These are phyloP conservation scores for Fomitiporia mediterranea DNA, from an alignment of 1,284 basidiomycete species.

Conservation along the genomic window DNA sequence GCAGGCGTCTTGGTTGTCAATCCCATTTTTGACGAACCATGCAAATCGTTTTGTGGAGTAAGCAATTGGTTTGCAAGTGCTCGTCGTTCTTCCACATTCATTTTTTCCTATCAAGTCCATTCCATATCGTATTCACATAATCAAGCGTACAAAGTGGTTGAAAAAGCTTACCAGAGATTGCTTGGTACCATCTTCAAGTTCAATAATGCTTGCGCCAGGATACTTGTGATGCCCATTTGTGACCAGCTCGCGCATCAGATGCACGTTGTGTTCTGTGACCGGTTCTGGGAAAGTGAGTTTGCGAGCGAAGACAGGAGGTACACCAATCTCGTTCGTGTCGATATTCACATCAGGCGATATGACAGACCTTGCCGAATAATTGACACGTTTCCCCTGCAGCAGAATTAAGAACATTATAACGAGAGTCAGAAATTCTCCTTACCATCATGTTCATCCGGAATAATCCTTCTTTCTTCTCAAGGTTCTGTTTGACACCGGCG, in stretches of 20 bases:
- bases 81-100: slow-evolving; percentile 83
- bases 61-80: slow-evolving; percentile 97
- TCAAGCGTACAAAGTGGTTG: not conserved
- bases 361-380: slow-evolving; percentile 98
- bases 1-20: slow-evolving; percentile 68
- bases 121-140: not conserved
- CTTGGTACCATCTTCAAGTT: slow-evolving; percentile 90
- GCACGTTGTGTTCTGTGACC: slow-evolving; percentile 89
- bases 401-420: slow-evolving; percentile 6
- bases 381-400: slow-evolving; percentile 93
- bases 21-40: slow-evolving; percentile 45
- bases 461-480: slow-evolving; percentile 99
- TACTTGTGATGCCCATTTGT: slow-evolving; percentile 89
- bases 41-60: slow-evolving; percentile 80
- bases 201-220: slow-evolving; percentile 93
- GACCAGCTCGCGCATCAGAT: slow-evolving; percentile 86
- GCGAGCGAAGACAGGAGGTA: slow-evolving; percentile 96
- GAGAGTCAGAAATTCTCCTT: slow-evolving; percentile 22
- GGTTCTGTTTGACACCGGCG: slow-evolving; percentile 90
- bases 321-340: slow-evolving; percentile 98
- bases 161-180: slow-evolving; percentile 62
- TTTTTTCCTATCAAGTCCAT: slow-evolving; percentile 63
- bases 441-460: slow-evolving; percentile 99
- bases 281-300: slow-evolving; percentile 98
- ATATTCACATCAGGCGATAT: slow-evolving; percentile 99